A percentile compares a stretch with the other conserved stretches of the same genome.
Conservation (phyloP, 2,329 filamentous ascomycete species). For the Diaporthe velutina region DNA sequence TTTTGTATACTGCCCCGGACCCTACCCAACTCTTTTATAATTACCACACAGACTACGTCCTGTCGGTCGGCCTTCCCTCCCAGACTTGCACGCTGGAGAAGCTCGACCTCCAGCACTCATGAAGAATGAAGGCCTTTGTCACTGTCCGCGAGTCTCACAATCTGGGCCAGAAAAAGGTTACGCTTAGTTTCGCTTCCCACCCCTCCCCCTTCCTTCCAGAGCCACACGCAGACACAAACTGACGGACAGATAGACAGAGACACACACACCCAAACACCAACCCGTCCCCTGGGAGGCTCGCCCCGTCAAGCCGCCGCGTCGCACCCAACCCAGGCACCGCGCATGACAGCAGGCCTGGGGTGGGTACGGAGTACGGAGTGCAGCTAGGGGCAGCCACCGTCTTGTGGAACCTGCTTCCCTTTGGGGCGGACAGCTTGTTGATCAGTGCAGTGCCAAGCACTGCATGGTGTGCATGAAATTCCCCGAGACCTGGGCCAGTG, state of each 20-base stretch:
- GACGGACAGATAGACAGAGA: background rate
- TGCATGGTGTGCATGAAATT: conserved; percentile 38
- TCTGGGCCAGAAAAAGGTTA: too few species aligned
- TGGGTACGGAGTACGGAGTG: conserved; percentile 14
- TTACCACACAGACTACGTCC: conserved; percentile 33
- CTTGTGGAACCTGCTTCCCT: conserved; percentile 22
- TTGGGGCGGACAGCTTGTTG: conserved; percentile 33
- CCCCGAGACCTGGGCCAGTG: conserved; percentile 34
- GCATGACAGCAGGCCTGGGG: conserved; percentile 26
- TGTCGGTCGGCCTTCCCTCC: background rate
- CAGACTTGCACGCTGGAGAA: background rate
- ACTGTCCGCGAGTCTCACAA: too few species aligned
- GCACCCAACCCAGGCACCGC: conserved; percentile 31
- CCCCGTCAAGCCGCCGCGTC: conserved; percentile 21
- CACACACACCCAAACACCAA: background rate
- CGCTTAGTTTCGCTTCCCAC: background rate
- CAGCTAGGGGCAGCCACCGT: conserved; percentile 19
- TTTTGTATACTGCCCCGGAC: conserved; percentile 34
- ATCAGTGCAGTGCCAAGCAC: conserved; percentile 33
- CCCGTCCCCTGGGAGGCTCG: background rate
- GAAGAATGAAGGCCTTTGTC: background rate
- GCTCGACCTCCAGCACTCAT: background rate
- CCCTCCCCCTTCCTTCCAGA: background rate
- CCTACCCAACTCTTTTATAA: conserved; percentile 36
- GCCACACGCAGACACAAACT: background rate